phyloP scores from a whole-genome alignment of 192 early-diverging fungal species.

The Coemansia sp. region DNA sequence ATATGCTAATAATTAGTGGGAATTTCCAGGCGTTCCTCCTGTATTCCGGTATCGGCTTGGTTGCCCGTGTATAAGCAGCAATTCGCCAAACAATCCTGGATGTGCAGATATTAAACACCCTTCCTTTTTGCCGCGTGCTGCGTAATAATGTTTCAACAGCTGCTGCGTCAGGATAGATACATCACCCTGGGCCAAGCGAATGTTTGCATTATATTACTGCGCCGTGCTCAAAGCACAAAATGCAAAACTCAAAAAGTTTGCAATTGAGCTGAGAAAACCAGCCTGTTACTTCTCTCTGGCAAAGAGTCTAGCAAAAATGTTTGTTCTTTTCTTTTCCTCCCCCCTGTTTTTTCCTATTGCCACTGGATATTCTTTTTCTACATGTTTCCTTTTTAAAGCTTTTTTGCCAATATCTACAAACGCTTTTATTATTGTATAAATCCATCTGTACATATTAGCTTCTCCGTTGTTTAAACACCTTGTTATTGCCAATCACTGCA shows the following conservation, averaged over 20 bases:
- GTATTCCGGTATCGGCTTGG: background rate
- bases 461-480: background rate
- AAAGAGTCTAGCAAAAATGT: background rate
- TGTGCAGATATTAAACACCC: background rate
- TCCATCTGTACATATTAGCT: background rate
- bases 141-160: background rate
- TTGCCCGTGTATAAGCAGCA: background rate
- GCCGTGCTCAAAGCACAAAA: background rate
- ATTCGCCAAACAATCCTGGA: background rate
- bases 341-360: conserved; percentile 1
- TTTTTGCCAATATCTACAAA: background rate
- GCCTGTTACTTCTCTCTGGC: background rate
- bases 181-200: background rate
- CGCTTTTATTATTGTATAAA: background rate
- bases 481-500: background rate
- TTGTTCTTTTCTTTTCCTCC: conserved; percentile 2
- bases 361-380: background rate
- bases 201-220: conserved; percentile 1
- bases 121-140: background rate
- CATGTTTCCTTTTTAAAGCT: no score
- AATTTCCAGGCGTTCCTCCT: background rate
- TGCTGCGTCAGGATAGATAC: background rate
- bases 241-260: background rate
- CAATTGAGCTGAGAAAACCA: background rate
- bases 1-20: background rate